phyloP scores from a whole-genome alignment of 2,329 filamentous ascomycete species.

The Aspergillus niger region DNA sequence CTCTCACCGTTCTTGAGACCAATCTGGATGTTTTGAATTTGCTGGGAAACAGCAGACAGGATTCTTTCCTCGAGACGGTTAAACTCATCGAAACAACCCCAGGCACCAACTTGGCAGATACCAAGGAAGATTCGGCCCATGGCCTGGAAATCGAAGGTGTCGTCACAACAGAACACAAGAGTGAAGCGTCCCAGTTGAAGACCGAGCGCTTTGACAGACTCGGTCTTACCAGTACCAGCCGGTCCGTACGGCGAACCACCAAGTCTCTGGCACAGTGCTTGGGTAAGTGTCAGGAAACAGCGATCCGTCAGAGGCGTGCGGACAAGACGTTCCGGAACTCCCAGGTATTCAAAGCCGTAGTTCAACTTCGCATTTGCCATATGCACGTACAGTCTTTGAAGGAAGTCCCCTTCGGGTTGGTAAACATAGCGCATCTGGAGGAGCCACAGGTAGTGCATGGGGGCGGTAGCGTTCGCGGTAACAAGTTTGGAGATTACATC shows the following conservation, averaged over 20 bases:
- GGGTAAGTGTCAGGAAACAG: constrained; percentile 96
- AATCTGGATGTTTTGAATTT: constrained; percentile 98
- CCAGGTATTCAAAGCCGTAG: constrained; percentile 97
- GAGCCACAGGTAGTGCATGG: constrained; percentile 87
- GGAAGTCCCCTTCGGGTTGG: constrained; percentile 73
- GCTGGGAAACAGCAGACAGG: constrained; percentile 94
- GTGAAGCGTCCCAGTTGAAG: constrained; percentile 96
- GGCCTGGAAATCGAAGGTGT: constrained; percentile 99
- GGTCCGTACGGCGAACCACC: constrained; percentile 97
- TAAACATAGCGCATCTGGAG: constrained; percentile 98
- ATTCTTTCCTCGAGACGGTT: constrained; percentile 98
- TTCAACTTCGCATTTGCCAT: constrained; percentile 96
- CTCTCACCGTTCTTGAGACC: constrained; percentile 82
- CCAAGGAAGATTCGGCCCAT: constrained; percentile 99
- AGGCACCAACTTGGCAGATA: constrained; percentile 98
- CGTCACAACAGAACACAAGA: constrained; percentile 98
- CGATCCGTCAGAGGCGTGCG: constrained; percentile 95
- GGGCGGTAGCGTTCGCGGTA: constrained; percentile 69
- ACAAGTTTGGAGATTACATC: constrained; percentile 89
- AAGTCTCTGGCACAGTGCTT: constrained; percentile 90
- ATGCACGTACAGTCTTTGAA: constrained; percentile 82
- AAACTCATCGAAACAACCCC: constrained; percentile 99
- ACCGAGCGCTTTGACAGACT: constrained; percentile 97
- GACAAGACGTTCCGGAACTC: constrained; percentile 93
- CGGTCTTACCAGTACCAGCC: constrained; percentile 97